Percentiles rank a stretch among this genome's conserved stretches.
These are phyloP conservation scores for Beta lomatogona DNA, from an alignment of 179 eudicot species.

Conservation along the genomic window DNA sequence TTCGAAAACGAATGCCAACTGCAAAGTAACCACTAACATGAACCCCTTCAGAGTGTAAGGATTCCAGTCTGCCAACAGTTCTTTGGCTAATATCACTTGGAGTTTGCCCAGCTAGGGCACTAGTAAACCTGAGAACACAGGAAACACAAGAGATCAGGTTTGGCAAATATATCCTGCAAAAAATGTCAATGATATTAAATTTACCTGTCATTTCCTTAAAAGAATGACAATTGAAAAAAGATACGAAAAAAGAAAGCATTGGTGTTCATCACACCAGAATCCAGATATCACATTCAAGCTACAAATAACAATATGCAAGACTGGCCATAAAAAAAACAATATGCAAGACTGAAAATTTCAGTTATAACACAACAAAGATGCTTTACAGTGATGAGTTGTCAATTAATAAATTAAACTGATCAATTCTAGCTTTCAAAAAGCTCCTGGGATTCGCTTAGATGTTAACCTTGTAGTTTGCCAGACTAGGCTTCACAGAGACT, in stretches of 20 bases:
- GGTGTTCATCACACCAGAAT: background rate
- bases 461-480: background rate
- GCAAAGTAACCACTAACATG: constrained; percentile 58
- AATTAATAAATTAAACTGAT: background rate
- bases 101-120: constrained; percentile 67
- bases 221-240: background rate
- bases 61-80: constrained; percentile 84
- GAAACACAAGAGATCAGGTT: constrained; percentile 5
- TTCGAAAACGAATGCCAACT: background rate
- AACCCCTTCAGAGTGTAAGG: constrained; percentile 98
- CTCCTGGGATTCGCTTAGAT: background rate
- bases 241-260: background rate
- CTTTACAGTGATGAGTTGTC: background rate
- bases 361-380: background rate
- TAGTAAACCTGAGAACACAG: constrained; percentile 69
- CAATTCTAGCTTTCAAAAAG: background rate
- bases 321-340: background rate
- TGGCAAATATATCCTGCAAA: background rate
- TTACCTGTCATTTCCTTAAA: constrained; percentile 1
- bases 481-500: background rate
- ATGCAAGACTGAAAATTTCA: background rate
- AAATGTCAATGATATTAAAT: background rate
- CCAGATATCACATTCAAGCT: background rate
- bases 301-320: constrained; percentile 2
- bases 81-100: constrained; percentile 80